phyloP scores from a whole-genome alignment of 2,329 filamentous ascomycete species.

The Aspergillus sergii region DNA sequence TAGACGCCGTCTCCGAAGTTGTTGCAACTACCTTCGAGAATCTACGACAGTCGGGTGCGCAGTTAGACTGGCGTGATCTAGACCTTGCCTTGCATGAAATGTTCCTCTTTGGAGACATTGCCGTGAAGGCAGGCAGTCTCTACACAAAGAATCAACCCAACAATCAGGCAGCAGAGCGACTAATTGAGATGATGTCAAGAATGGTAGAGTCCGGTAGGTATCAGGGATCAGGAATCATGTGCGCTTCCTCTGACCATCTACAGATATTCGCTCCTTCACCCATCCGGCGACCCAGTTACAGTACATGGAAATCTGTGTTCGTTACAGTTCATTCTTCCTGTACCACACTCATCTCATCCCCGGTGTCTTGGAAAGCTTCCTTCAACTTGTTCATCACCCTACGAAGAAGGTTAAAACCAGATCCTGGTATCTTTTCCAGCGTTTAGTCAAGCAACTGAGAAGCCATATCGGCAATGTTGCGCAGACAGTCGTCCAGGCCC shows the following conservation, averaged over 20 bases:
- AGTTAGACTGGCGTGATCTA: constrained; percentile 91
- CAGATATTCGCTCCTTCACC: constrained; percentile 79
- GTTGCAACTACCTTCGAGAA: constrained; percentile 85
- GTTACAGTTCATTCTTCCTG: constrained; percentile 92
- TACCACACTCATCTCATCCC: constrained; percentile 79
- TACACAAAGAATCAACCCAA: constrained; percentile 83
- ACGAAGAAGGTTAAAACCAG: constrained; percentile 84
- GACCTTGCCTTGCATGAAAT: constrained; percentile 94
- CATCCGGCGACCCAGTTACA: constrained; percentile 92
- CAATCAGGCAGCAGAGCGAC: constrained; percentile 73
- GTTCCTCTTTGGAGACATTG: constrained; percentile 91
- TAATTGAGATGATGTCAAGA: constrained; percentile 90
- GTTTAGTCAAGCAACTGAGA: constrained; percentile 85
- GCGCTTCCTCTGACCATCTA: constrained; percentile 10
- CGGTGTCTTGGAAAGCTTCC: constrained; percentile 86
- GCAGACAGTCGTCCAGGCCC: constrained; percentile 86
- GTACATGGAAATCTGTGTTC: constrained; percentile 98
- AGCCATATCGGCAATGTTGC: constrained; percentile 84
- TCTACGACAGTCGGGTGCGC: constrained; percentile 71
- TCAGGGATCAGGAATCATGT: not conserved
- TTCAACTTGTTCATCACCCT: constrained; percentile 83
- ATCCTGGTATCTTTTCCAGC: constrained; percentile 96
- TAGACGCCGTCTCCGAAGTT: constrained; percentile 82
- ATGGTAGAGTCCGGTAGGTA: constrained; percentile 86
- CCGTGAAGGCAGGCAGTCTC: constrained; percentile 84